phyloP scores from a whole-genome alignment of 2,329 filamentous ascomycete species.

The Aspergillus sp. region DNA sequence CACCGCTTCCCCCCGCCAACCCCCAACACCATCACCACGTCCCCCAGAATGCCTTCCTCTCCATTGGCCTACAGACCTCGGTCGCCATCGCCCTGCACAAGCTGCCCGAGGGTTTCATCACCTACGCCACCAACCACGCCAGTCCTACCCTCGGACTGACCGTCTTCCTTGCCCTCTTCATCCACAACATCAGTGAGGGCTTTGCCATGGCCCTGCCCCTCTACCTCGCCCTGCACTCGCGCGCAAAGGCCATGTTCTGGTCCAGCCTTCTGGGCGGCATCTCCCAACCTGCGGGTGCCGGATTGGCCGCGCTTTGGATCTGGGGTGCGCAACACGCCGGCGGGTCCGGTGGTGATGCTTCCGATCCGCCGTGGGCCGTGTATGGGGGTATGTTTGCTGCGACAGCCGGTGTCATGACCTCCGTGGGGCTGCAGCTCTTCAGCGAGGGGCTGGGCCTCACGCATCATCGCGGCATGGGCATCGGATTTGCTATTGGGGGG shows the following conservation, averaged over 20 bases:
- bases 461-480: slow-evolving; percentile 37
- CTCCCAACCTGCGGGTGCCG: slow-evolving; percentile 83
- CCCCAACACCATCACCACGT: slow-evolving; percentile 86
- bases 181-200: slow-evolving; percentile 97
- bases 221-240: slow-evolving; percentile 83
- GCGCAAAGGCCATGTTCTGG: slow-evolving; percentile 79
- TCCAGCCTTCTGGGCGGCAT: slow-evolving; percentile 79
- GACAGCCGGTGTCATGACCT: slow-evolving; percentile 93
- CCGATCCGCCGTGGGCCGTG: slow-evolving; percentile 53
- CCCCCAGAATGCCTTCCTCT: slow-evolving; percentile 86
- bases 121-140: slow-evolving; percentile 95
- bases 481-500: slow-evolving; percentile 47
- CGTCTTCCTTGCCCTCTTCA: slow-evolving; percentile 92
- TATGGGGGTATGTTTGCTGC: slow-evolving; percentile 72
- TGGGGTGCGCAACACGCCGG: slow-evolving; percentile 60
- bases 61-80: slow-evolving; percentile 92
- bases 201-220: slow-evolving; percentile 91
- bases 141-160: slow-evolving; percentile 84
- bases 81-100: slow-evolving; percentile 96
- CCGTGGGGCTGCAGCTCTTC: slow-evolving; percentile 85
- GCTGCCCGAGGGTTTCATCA: slow-evolving; percentile 82
- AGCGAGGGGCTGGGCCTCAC: slow-evolving; percentile 81
- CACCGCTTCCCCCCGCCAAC: slow-evolving; percentile 5
- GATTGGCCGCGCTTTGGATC: slow-evolving; percentile 82
- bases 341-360: slow-evolving; percentile 21